Evolutionary conservation across 108 stramenopile species (phyloP).

Genomic region (Aureococcus anophagefferens): DNA sequence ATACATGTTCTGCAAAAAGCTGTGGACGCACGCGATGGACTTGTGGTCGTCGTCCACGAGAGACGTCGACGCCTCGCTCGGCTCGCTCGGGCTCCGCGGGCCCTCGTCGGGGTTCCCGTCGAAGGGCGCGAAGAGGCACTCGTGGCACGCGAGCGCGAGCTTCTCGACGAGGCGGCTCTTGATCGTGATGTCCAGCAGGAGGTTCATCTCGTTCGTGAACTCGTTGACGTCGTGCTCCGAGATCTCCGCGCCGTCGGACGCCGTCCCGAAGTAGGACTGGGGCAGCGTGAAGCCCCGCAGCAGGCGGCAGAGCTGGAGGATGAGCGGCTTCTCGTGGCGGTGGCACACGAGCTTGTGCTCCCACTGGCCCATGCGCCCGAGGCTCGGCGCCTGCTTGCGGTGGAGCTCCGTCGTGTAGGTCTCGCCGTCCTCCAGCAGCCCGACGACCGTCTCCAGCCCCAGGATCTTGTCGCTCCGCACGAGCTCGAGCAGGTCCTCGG

Average conservation of each 20-base stretch:
- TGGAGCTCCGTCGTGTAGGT: constrained; percentile 46
- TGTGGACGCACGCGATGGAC: constrained; percentile 29
- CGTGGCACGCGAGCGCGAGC: constrained; percentile 38
- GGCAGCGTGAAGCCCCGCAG: constrained; percentile 36
- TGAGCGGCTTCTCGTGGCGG: constrained; percentile 40
- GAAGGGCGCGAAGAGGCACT: constrained; percentile 26
- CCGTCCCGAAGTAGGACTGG: constrained; percentile 3
- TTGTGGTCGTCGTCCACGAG: constrained; percentile 26
- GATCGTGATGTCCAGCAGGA: constrained; percentile 37
- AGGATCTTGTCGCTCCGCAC: constrained; percentile 30
- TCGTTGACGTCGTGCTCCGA: constrained; percentile 23
- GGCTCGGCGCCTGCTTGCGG: constrained; percentile 36
- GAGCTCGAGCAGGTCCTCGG: constrained; percentile 46
- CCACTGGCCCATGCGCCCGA: constrained; percentile 40
- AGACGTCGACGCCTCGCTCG: no score
- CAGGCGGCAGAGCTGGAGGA: constrained; percentile 45
- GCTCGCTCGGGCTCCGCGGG: no score
- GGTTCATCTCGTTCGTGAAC: constrained; percentile 40
- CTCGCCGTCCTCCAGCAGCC: constrained; percentile 29
- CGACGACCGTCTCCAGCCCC: constrained; percentile 32
- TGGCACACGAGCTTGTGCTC: constrained; percentile 47
- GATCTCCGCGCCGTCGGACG: background rate
- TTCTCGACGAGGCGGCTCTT: constrained; percentile 41
- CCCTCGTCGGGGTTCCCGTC: constrained; percentile 4
- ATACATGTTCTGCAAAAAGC: constrained; percentile 50